Evolutionary conservation across 352 stramenopile species (phyloP), one percentile per base, ranked within the genome.

Genomic region (Phytopythium boreale): DNA sequence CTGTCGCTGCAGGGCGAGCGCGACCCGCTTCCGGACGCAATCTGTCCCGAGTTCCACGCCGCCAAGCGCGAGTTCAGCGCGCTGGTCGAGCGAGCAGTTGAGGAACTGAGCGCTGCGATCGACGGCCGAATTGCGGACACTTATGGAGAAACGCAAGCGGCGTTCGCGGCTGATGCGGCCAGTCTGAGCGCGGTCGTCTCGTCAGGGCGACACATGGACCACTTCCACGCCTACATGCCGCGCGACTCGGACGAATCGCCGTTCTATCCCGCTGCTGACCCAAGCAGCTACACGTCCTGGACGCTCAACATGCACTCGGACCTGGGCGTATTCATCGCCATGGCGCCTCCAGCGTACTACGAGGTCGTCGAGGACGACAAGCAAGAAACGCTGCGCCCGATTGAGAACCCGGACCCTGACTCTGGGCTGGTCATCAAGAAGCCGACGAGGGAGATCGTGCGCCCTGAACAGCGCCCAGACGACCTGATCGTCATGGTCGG

Each of bases 291-390:
- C 6, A 2, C 22, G 8, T 37, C 29, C 8, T 62, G 66, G 46
- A 62, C 66, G 31, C 61, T 71, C 12, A 46, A 37, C 17, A 71
- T 71, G 66, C 66, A 71, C 56, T 71, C 66, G 49, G 61, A 71
- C 49, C 47, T 56, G 26, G 66, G 66, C 0, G n/a, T 71, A 39
- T 58, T 71, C 31, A 71, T 71, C 56, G 66, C 61, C 7, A 71
- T 71, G 66, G 66, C 60, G 29, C 34, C 66, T 2, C 66, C 61
- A 4, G 56, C 56, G 56, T 71, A 68, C 56, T 71, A 62, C 44
- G 46, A 62, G 12, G 56, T 67, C n/a, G 20, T 39, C 26, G n/a
- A 50, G 36, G 22, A 11, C 24, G 10, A 12, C 15, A 37, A 36
- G 22, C 46, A 43, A 14, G 55, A 51, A 11, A 17, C 19, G 19